A percentile compares a stretch with the other conserved stretches of the same genome.
Evolutionary conservation across 2,329 filamentous ascomycete species (phyloP).

Genomic region (Elsinoe necatrix): DNA sequence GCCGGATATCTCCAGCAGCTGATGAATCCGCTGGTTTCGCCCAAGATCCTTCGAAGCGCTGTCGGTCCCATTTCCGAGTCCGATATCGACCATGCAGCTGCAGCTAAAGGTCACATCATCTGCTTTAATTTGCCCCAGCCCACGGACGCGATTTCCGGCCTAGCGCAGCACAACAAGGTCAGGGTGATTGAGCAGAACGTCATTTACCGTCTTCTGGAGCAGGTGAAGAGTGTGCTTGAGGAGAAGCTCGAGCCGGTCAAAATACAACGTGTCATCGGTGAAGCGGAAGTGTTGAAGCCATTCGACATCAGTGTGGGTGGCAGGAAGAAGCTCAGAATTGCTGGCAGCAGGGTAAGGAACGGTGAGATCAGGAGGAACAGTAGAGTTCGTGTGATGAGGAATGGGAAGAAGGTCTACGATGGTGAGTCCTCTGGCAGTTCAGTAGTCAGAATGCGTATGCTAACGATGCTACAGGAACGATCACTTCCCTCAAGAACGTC

Average conservation of each 20-base stretch:
- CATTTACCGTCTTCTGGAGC: conserved; percentile 72
- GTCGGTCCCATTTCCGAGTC: conserved; percentile 76
- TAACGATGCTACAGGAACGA: conserved; percentile 50
- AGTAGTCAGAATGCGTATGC: not conserved
- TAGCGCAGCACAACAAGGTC: conserved; percentile 65
- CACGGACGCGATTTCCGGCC: conserved; percentile 52
- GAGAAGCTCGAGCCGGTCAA: conserved; percentile 60
- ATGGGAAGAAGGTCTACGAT: conserved; percentile 63
- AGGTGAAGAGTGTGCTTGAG: conserved; percentile 59
- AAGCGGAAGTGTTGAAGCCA: conserved; percentile 74
- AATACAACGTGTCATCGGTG: conserved; percentile 65
- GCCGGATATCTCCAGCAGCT: conserved; percentile 66
- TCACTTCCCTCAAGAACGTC: conserved; percentile 76
- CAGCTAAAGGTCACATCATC: conserved; percentile 66
- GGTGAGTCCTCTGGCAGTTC: conserved; percentile 49
- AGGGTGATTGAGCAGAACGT: conserved; percentile 76
- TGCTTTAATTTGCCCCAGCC: conserved; percentile 75
- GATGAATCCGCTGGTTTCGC: conserved; percentile 74
- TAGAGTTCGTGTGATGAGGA: conserved; percentile 63
- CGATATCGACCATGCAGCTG: conserved; percentile 79
- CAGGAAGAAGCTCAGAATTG: conserved; percentile 63
- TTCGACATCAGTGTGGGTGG: conserved; percentile 79
- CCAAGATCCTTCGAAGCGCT: conserved; percentile 65
- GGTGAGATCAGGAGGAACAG: conserved; percentile 58
- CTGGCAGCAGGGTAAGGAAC: conserved; percentile 80